Evolutionary conservation across 148 eudicot species (phyloP), one percentile per base, ranked within the genome.

Genomic region (Nyssa sinensis): DNA sequence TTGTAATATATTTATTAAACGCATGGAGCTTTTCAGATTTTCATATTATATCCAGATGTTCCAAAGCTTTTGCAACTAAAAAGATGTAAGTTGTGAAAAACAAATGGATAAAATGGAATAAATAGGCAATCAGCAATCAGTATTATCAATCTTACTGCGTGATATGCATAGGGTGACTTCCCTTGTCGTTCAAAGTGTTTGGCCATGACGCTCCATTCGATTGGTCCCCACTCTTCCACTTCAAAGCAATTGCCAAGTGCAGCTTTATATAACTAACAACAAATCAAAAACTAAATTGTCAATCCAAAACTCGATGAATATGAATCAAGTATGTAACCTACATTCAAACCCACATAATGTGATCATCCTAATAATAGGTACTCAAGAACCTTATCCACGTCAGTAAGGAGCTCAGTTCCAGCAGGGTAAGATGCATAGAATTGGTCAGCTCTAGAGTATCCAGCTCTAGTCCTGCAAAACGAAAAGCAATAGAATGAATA

Each of bases 161-260:
- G 98, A 81, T 94, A 94, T 29, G 95, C 97, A 79, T 90, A 94
- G 64, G 98, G 97, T 23, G 98, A 88, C 77, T 94, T 94, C 69
- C 98, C 97, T 75, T 94, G 98, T 27, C 98, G 89, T 53, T 91
- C 97, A 75, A 91, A 94, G 83, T 94, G 98, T 74, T 94, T 92
- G 69, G 90, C 94, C 92, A 94, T 69, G 79, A 94, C 65, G 79
- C 86, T 82, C 84, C 88, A 92, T 82, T 94, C 98, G 57, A 94
- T 84, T 1, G 97, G 93, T 72, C 98, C 95, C 98, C 98, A 94
- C 62, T 91, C 98, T 75, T 94, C 98, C 62, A 79, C 82, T 81
- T 94, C 98, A 80, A 90, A 94, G 87, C 90, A 88, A 82, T 87
- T 91, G 31, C 93, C 98, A 69, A 94, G 90, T 6, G 98, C 97